Base-by-base conservation (phyloP, 352 stramenopile genomes). In the Phytophthora idaei region DNA sequence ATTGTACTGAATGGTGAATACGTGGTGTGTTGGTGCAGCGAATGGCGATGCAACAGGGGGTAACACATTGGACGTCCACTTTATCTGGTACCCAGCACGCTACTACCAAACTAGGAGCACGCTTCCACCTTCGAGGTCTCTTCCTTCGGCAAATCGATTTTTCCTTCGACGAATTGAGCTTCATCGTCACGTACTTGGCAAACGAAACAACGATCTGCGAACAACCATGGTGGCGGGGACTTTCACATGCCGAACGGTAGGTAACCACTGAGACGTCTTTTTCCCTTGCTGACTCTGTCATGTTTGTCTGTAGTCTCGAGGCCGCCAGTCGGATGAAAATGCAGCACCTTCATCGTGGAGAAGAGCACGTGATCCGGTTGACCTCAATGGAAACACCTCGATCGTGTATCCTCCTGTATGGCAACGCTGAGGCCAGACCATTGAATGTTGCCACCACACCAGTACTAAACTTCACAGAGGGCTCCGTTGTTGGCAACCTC, bases 371-470 rank as follows among this genome's bases (percentile, higher is more conserved):
- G 1, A 49, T 84, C 12, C 76, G 71, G 66, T 41, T 84, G n/a
- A 71, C 76, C 3, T 69, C 73, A 5, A 74, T 78, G 50, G 76
- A 84, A 41, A 59, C 61, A 9, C 73, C 56, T 12, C 73, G 70
- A 34, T 74, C 71, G 12, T 81, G 64, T 44, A 81, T 83, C 37
- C 57, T 83, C 29, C 37, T 83, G 17, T 80, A 83, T 32, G 76
- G 76, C 15, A 79, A 50, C 9, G 76, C 76, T 0, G 69, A 83
- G 56, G 76, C 76, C 21, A 78, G 67, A 29, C 73, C 76, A 15
- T 65, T 77, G 5, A 68, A 83, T 39, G n/a, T 68, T 31, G 55
- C 49, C 2, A 49, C 61, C 3, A 67, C 76, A 15, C 39, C 69
- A 5, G 60, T 78, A 17, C 37, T 83, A 3, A 60, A 60, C 27